phyloP scores from a whole-genome alignment of 371 early-diverging fungal species.

The Apophysomyces variabilis region DNA sequence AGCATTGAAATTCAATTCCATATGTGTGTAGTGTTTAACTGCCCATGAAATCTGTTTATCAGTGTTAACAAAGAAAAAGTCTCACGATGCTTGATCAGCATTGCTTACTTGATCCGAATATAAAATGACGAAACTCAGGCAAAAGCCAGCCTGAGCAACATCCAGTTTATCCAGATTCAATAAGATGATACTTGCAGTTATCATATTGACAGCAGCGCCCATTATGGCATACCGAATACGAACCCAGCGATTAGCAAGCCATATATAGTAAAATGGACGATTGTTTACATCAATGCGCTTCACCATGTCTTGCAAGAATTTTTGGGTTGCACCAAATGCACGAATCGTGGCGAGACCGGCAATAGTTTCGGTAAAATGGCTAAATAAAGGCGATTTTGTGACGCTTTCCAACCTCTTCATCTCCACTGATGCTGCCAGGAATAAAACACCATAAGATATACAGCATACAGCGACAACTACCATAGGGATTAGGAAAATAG shows the following conservation, averaged over 20 bases:
- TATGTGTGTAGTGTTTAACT: slow-evolving; percentile 49
- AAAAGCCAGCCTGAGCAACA: slow-evolving; percentile 74
- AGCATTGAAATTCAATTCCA: slow-evolving; percentile 17
- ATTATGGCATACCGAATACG: slow-evolving; percentile 67
- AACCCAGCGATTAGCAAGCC: slow-evolving; percentile 85
- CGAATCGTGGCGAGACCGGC: slow-evolving; percentile 73
- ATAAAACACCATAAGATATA: slow-evolving; percentile 56
- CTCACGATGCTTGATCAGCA: neutral
- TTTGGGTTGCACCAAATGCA: slow-evolving; percentile 66
- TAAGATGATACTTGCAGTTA: slow-evolving; percentile 52
- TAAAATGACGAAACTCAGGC: slow-evolving; percentile 69
- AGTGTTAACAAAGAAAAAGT: neutral
- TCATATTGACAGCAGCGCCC: slow-evolving; percentile 64
- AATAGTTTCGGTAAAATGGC: slow-evolving; percentile 71
- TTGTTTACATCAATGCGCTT: slow-evolving; percentile 60
- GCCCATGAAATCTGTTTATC: slow-evolving; percentile 59
- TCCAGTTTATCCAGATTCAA: slow-evolving; percentile 47
- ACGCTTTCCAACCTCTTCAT: slow-evolving; percentile 79
- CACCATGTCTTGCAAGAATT: slow-evolving; percentile 56
- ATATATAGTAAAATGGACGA: slow-evolving; percentile 67
- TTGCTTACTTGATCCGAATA: slow-evolving; percentile 48
- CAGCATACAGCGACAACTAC: slow-evolving; percentile 47
- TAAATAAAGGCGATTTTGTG: slow-evolving; percentile 72
- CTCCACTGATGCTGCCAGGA: slow-evolving; percentile 73
- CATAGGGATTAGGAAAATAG: slow-evolving; percentile 54